Evolutionary conservation across 345 rosid genomes (phyloP).

Genomic region (Rhodomyrtus tomentosa): DNA sequence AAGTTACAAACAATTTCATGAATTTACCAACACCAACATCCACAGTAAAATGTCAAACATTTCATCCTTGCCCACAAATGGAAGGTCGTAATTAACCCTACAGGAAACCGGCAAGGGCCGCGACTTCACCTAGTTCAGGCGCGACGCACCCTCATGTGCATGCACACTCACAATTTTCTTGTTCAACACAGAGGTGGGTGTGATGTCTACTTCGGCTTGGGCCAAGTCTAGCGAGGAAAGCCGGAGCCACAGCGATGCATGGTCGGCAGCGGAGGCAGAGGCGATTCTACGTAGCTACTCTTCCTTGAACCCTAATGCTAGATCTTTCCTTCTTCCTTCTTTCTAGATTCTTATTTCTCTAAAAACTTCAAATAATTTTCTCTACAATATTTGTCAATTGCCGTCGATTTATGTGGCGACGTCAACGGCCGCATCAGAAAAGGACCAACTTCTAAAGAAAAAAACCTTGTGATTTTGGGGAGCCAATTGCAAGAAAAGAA

Average conservation of each 20-base stretch:
- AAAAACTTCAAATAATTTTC: background rate
- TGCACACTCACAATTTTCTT: background rate
- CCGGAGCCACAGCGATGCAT: background rate
- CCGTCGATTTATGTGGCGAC: too few relatives aligned
- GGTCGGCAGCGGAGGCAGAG: rapidly evolving
- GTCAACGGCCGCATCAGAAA: too few relatives aligned
- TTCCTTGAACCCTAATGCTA: background rate
- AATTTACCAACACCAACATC: background rate
- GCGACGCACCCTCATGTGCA: background rate
- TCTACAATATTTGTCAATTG: background rate
- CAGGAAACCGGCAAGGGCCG: too few relatives aligned
- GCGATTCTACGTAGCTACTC: background rate
- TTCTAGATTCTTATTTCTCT: background rate
- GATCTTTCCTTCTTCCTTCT: background rate
- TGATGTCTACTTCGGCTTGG: rapidly evolving
- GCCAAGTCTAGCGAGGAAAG: background rate
- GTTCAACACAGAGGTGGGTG: background rate
- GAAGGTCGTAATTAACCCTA: rapidly evolving
- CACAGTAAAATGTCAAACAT: background rate
- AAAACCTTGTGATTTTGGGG: too few relatives aligned
- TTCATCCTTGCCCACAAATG: background rate
- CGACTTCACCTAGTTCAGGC: background rate
- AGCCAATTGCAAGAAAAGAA: too few relatives aligned
- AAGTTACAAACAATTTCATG: background rate
- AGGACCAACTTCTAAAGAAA: too few relatives aligned